Base-by-base conservation (phyloP, 139 green algal genomes). In the Chlamydomonas urium region DNA sequence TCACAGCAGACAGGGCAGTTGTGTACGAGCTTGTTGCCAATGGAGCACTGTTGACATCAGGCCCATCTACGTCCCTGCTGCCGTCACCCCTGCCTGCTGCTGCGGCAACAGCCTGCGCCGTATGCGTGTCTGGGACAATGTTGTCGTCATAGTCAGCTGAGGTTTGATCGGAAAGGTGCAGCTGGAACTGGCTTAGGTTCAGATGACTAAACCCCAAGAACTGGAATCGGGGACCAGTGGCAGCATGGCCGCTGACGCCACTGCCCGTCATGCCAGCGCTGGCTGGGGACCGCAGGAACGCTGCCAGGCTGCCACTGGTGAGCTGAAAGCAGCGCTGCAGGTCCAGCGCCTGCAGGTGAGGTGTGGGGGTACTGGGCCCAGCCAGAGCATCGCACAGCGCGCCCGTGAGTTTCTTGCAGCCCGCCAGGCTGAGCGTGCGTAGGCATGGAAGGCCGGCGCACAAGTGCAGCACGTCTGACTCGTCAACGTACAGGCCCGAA, bases 301-400 rank as follows among this genome's bases (percentile, higher is more conserved):
- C n/a, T n/a, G n/a, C n/a, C 70, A 88, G 71, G 19, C 74, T 78
- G 6, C 17, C 47, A 2, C 62, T 21, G 28, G 65, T 81, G 1
- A 89, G 76, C 75, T 91, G 83, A 59, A 86, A 94, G 81, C 88
- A 94, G 29, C 89, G 78, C 74, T 90, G 84, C 50, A 93, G 10
- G 17, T 71, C 79, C 24, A 88, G 6, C 10, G 60, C 59, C n/a
- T 66, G 53, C n/a, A 89, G 69, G 19, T 42, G 32, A 21, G 53
- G 19, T 8, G 26, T 6, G 24, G 24, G 14, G 53, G 29, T 17
- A 14, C 6, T 33, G 21, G 53, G 14, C n/a, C n/a, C n/a, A 33
- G 29, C 29, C 10, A 63, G 53, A 34, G 53, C 53, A 6, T 26
- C 53, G 26, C 53, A 63, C 24, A 74, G 38, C 29, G n/a, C 45